Evolutionary conservation across 192 early-diverging fungal species (phyloP), one percentile per base, ranked within the genome.

Genomic region (Podila verticillata): DNA sequence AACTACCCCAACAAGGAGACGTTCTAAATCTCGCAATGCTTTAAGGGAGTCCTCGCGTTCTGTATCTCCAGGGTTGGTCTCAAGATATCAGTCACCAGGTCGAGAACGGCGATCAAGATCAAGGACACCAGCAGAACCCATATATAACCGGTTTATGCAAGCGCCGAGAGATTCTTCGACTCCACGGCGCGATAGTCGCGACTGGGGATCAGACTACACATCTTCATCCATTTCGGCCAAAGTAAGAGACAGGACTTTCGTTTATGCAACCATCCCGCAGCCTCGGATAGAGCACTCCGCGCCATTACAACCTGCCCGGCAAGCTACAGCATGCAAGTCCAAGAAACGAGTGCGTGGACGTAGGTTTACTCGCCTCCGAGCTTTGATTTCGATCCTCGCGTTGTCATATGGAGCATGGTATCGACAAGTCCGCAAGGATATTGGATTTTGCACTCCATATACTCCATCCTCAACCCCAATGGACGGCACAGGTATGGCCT

Each of bases 371-470:
- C 51, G 51, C 24, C 20, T 75, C 2, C 47, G 66, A 20, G 17
- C 58, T 8, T 29, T 68, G 22, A 1, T 68, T 17, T 58, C 48
- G n/a, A n/a, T 82, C 12, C 29, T 26, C 10, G 17, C 66, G 2
- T 47, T 82, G 17, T 31, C 63, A 22, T 74, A 70, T 30, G 63
- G 62, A 12, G 26, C 70, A 17, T 82, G 81, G 81, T 82, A 74
- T 44, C 61, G 81, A 36, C 72, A 82, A 28, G 60, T 62, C 31
- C 66, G 73, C 17, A 34, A 71, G n/a, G 63, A 66, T 13, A 64
- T 74, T 44, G 81, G 81, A 13, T 82, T 61, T 44, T 81, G 78
- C 44, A 61, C 59, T 22, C 34, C 39, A 5, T 29, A 47, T 7
- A 74, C 10, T 17, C 20, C 22, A 24, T 31, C 10, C 29, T 29